phyloP scores from a whole-genome alignment of 2,329 filamentous ascomycete species.

The Fusarium pseudograminearum region DNA sequence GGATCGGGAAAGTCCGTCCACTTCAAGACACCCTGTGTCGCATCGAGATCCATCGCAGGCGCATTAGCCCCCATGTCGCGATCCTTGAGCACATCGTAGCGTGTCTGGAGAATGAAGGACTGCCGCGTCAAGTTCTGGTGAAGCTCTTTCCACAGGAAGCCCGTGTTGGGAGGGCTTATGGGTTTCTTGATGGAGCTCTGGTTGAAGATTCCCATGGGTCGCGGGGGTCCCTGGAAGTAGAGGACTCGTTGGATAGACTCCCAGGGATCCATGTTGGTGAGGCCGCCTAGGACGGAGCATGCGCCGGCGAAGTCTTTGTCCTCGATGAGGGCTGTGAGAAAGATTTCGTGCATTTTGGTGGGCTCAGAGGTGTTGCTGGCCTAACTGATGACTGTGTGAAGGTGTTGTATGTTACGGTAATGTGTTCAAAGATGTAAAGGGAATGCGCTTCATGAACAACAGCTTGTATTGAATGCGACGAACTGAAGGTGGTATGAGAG shows the following conservation, averaged over 20 bases:
- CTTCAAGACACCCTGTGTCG: constrained; percentile 61
- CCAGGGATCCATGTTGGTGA: constrained; percentile 67
- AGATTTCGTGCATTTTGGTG: constrained; percentile 64
- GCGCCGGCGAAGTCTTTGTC: constrained; percentile 63
- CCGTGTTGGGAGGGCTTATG: constrained; percentile 52
- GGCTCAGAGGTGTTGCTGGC: neutral
- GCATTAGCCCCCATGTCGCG: constrained; percentile 58
- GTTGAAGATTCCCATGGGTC: constrained; percentile 60
- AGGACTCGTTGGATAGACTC: constrained; percentile 64
- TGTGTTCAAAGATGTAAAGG: neutral
- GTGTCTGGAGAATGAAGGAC: constrained; percentile 67
- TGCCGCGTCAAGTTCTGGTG: constrained; percentile 67
- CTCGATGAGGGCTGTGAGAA: constrained; percentile 66
- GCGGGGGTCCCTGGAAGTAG: constrained; percentile 63
- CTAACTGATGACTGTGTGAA: neutral
- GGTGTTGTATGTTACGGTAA: neutral
- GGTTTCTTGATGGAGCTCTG: constrained; percentile 55
- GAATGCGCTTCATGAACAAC: neutral
- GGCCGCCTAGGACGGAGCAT: constrained; percentile 66
- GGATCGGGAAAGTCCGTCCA: constrained; percentile 74
- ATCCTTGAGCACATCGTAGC: constrained; percentile 65
- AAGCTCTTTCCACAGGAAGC: constrained; percentile 64
- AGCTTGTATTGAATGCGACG: neutral
- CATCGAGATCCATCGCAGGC: constrained; percentile 56
- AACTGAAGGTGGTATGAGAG: neutral